Conservation (phyloP, 2,329 filamentous ascomycete genomes). For the Leptographium procerum region DNA sequence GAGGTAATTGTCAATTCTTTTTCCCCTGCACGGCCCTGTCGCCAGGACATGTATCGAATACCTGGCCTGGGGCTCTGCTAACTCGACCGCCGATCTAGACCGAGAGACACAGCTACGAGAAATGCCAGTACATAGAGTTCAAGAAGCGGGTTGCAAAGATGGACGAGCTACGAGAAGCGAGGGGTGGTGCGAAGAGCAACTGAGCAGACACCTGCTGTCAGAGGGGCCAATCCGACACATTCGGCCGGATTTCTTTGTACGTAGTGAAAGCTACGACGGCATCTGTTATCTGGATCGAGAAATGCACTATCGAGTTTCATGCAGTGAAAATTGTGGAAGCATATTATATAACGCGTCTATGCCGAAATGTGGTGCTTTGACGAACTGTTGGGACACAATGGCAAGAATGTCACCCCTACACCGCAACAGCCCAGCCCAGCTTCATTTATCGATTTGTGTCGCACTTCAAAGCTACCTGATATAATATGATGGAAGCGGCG, state of each 20-base stretch:
- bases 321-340: background rate
- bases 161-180: conserved; percentile 84
- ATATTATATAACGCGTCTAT: background rate
- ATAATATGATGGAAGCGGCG: background rate
- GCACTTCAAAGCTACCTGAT: too few species aligned
- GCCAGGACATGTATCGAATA: background rate
- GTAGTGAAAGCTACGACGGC: background rate
- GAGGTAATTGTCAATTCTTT: conserved; percentile 44
- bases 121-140: conserved; percentile 98
- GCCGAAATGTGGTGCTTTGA: background rate
- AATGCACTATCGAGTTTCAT: background rate
- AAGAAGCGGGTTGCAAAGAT: conserved; percentile 98
- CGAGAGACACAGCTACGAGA: conserved; percentile 96
- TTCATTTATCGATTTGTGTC: too few species aligned
- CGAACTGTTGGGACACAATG: too few species aligned
- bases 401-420: too few species aligned
- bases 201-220: background rate
- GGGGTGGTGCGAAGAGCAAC: conserved; percentile 29
- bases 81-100: conserved; percentile 42
- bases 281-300: background rate
- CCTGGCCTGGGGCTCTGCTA: background rate
- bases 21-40: background rate
- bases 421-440: too few species aligned
- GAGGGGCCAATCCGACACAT: background rate
- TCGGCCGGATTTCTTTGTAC: background rate